Evolutionary conservation across 371 early-diverging fungal species (phyloP).

Genomic region (Modicella reniformis): DNA sequence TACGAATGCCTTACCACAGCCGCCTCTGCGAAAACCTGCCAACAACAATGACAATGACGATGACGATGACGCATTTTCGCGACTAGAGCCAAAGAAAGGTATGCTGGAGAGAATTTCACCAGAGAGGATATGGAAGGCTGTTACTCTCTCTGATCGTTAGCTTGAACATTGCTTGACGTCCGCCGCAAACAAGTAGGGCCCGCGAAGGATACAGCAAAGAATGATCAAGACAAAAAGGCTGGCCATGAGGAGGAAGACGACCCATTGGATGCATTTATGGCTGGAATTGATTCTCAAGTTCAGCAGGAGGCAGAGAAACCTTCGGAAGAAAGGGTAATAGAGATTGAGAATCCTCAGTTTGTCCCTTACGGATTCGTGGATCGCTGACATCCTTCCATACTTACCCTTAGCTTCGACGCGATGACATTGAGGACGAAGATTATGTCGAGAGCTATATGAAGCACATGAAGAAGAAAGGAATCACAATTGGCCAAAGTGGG

Average conservation of each 20-base stretch:
- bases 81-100: constrained; percentile 27
- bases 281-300: constrained; percentile 74
- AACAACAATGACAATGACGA: constrained; percentile 31
- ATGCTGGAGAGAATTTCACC: neutral
- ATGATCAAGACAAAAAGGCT: neutral
- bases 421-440: constrained; percentile 84
- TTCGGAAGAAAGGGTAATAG: constrained; percentile 56
- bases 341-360: neutral
- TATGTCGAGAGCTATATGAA: constrained; percentile 81
- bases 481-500: constrained; percentile 67
- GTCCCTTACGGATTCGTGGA: neutral
- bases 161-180: neutral
- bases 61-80: constrained; percentile 39
- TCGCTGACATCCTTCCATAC: neutral
- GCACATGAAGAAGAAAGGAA: constrained; percentile 80
- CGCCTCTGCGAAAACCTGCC: neutral
- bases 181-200: constrained; percentile 2
- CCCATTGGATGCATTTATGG: constrained; percentile 92
- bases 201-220: neutral
- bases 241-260: constrained; percentile 76
- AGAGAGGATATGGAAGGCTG: too few relatives aligned
- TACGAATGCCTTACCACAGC: constrained; percentile 1
- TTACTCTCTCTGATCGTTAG: neutral
- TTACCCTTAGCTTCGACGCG: constrained; percentile 60
- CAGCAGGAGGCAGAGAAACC: constrained; percentile 60